Evolutionary conservation across 1,139 yeast genomes (phyloP), one percentile per base, ranked within the genome.

Genomic region (Suhomyces terraborum): DNA sequence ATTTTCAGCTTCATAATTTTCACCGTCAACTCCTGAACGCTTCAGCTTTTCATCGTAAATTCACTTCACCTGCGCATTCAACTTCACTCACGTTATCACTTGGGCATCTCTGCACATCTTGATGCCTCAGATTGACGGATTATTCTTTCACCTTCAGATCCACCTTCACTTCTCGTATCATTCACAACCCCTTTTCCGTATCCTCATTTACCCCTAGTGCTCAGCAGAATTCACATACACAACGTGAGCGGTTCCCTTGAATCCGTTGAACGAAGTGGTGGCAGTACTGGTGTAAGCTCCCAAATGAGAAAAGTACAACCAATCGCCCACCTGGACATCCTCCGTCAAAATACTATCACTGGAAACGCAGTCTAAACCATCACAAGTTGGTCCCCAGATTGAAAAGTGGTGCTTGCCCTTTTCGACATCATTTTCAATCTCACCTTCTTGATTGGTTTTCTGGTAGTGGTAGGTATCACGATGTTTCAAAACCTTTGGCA

Each of bases 351-450:
- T 54, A 45, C 79, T 67, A 30, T 69, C 72, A 38, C 73, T 64
- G 20, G 86, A 65, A 44, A 93, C 80, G 62, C 96, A 86, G 63
- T 93, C 98, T 51, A 93, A 73, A 4, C 98, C 97, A 64, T 93
- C 98, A 67, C 98, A 93, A 17, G 98, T 93, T 36, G 98, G 98
- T 7, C 98, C 98, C 98, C 98, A 93, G 46, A 93, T 76, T 16
- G 96, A 82, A 58, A 72, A 88, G 53, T 62, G 66, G 53, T 60
- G 59, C 48, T 43, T 52, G 54, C 51, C 58, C 50, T 47, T 48
- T 27, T 34, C 49, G 37, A 51, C 48, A 45, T 53, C 55, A 40
- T 48, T 46, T 41, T 62, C 64, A 46, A 51, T 21, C 32, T 35
- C 40, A 34, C 47, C 51, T 31, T 50, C 45, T 27, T 42, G 51